Percentiles rank a stretch among this genome's conserved stretches.
phyloP scores from a whole-genome alignment of 148 eudicot genomes.

The Silene conica region DNA sequence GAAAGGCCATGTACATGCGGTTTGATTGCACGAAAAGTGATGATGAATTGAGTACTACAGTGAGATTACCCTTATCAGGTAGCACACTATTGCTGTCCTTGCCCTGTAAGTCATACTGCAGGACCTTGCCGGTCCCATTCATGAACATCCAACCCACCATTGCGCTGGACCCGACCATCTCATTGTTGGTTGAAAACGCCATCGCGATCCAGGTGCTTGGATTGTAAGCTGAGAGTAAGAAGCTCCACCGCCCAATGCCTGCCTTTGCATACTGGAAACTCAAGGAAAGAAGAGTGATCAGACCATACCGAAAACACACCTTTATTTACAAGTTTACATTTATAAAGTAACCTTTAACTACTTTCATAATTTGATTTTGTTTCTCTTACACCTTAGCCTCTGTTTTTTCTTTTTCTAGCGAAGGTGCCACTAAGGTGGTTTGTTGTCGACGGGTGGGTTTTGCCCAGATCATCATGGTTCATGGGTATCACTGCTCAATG shows the following conservation, averaged over 20 bases:
- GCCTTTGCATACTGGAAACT: conserved; percentile 44
- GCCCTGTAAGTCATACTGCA: conserved; percentile 43
- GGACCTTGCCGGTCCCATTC: conserved; percentile 31
- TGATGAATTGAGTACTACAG: conserved; percentile 31
- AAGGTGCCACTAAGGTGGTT: too few species aligned
- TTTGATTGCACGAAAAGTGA: conserved; percentile 17
- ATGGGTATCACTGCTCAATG: too few species aligned
- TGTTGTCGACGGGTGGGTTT: too few species aligned
- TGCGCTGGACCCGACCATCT: conserved; percentile 71
- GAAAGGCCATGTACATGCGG: conserved; percentile 57
- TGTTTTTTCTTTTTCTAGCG: too few species aligned
- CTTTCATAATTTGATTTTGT: not conserved
- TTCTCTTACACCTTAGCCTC: too few species aligned
- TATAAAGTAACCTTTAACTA: not conserved
- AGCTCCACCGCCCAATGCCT: conserved; percentile 55
- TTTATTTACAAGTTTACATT: too few species aligned
- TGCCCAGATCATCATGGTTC: too few species aligned
- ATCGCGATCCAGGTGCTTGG: conserved; percentile 47
- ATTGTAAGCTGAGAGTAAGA: conserved; percentile 60
- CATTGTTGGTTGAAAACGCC: conserved; percentile 62
- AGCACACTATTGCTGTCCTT: conserved; percentile 28
- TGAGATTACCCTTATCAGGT: conserved; percentile 46
- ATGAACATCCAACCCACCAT: conserved; percentile 69
- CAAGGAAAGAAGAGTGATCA: conserved; percentile 1
- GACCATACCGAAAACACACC: not conserved